These are phyloP conservation scores for Penicillium italicum DNA, from an alignment of 2,329 filamentous ascomycete genomes.

Conservation along the genomic window DNA sequence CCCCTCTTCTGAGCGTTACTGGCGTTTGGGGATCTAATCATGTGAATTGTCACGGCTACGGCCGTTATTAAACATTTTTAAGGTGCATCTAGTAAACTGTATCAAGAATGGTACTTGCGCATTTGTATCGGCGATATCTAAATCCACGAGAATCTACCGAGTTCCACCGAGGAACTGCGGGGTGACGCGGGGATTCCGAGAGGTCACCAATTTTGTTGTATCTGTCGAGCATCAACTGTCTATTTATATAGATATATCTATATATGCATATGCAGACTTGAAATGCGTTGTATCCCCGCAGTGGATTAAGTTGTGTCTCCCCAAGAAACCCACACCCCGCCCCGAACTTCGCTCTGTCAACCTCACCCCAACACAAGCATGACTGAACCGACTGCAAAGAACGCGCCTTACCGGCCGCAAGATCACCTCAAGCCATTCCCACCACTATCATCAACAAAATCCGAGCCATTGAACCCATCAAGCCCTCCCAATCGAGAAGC, in stretches of 20 bases:
- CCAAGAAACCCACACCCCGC: conserved; percentile 1
- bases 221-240: not conserved
- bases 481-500: not conserved
- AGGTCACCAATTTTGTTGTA: not conserved
- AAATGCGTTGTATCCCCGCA: conserved; percentile 2
- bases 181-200: conserved; percentile 3
- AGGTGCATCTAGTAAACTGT: not conserved
- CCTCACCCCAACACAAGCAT: not conserved
- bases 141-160: conserved; percentile 12
- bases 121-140: not conserved
- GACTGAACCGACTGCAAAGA: not conserved
- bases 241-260: not conserved
- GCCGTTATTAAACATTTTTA: not conserved
- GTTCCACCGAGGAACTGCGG: conserved; percentile 10
- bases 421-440: conserved; percentile 8
- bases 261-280: not conserved
- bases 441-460: not conserved
- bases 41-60: not conserved
- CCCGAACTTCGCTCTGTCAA: conserved; percentile 1
- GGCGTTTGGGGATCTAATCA: not conserved
- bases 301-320: conserved; percentile 5
- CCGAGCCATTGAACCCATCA: not conserved
- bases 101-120: not conserved
- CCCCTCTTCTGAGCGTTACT: conserved; percentile 1
- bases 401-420: not conserved